Conservation (phyloP, 768 basidiomycete species). For the Suillus cothurnatus region DNA sequence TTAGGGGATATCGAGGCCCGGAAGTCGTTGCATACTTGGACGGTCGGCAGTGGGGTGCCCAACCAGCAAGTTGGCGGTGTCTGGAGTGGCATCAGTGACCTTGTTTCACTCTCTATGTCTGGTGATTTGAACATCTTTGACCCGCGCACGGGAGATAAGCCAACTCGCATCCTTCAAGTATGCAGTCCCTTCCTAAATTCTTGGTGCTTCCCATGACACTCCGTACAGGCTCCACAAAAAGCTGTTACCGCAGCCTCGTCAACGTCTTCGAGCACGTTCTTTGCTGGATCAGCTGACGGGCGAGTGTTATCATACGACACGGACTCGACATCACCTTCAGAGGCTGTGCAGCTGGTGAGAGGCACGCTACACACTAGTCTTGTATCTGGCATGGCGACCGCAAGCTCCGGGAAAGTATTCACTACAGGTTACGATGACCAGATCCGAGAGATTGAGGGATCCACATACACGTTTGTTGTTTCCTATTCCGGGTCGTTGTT, state of each 20-base stretch:
- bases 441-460: conserved; percentile 64
- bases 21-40: conserved; percentile 70
- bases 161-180: conserved; percentile 64
- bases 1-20: conserved; percentile 81
- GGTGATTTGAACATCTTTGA: conserved; percentile 87
- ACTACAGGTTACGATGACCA: conserved; percentile 83
- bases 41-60: conserved; percentile 69
- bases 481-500: conserved; percentile 6
- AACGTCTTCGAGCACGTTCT: conserved; percentile 58
- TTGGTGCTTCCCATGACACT: conserved; percentile 4
- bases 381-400: conserved; percentile 60
- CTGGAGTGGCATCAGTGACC: conserved; percentile 72
- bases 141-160: conserved; percentile 61
- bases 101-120: conserved; percentile 82
- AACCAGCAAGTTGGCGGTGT: conserved; percentile 88
- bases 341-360: conserved; percentile 45
- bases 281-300: conserved; percentile 82
- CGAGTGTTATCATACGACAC: conserved; percentile 67
- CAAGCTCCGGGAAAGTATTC: conserved; percentile 53
- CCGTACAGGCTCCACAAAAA: conserved; percentile 73
- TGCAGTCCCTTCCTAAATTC: conserved; percentile 20
- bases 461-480: conserved; percentile 52
- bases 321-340: conserved; percentile 17
- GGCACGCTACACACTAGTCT: conserved; percentile 75
- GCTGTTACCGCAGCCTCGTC: conserved; percentile 67